Evolutionary conservation across 2,329 filamentous ascomycete species (phyloP).

Genomic region (Chrysoporthe austroafricana): DNA sequence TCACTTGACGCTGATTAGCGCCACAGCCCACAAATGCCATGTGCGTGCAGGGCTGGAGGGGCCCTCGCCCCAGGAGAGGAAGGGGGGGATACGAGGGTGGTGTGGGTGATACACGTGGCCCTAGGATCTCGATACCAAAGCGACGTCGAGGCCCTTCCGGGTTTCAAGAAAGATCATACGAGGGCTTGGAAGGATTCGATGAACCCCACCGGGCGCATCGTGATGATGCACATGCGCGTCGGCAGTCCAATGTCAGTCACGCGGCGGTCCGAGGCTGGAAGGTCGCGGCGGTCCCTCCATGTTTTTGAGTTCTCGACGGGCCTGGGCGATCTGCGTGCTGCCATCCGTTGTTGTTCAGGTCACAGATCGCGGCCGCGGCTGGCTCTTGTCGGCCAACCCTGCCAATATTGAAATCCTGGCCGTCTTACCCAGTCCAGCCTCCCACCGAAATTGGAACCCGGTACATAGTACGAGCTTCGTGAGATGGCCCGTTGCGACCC

Average conservation of each 20-base stretch:
- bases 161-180: constrained; percentile 7
- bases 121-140: not conserved
- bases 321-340: not conserved
- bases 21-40: constrained; percentile 58
- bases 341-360: not conserved
- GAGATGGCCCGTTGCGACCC: not conserved
- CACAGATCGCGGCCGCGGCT: not conserved
- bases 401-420: too few relatives aligned
- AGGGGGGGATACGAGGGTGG: not conserved
- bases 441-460: too few relatives aligned
- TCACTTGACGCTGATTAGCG: constrained; percentile 45
- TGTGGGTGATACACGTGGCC: constrained; percentile 13
- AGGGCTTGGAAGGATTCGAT: not conserved
- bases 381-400: not conserved
- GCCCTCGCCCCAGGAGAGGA: not conserved
- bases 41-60: constrained; percentile 38
- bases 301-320: too few relatives aligned
- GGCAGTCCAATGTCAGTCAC: not conserved
- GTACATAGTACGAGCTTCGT: not conserved
- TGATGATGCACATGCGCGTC: not conserved
- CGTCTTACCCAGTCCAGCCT: too few relatives aligned
- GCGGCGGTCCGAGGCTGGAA: too few relatives aligned
- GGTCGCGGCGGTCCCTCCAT: too few relatives aligned
- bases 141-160: not conserved
- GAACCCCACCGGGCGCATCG: not conserved